A percentile compares a stretch with the other conserved stretches of the same genome.
Evolutionary conservation across 331 rosid genomes (phyloP).

Genomic region (Cydonia oblonga): DNA sequence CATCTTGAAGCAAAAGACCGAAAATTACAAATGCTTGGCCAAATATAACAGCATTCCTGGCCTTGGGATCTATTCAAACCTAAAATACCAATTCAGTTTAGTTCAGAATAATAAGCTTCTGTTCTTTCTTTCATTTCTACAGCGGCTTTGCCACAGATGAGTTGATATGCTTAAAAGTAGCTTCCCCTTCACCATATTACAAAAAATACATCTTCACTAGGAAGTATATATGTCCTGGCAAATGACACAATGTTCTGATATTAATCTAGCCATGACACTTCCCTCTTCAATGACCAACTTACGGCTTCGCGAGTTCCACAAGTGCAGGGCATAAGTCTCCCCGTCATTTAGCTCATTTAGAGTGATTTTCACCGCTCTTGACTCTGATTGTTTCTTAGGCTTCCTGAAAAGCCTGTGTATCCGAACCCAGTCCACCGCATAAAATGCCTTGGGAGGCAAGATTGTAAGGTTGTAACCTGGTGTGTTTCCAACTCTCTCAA

Average conservation of each 20-base stretch:
- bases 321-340: slow-evolving; percentile 12
- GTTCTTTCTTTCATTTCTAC: not conserved
- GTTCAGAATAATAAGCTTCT: not conserved
- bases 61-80: too few relatives aligned
- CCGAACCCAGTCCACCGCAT: slow-evolving; percentile 9
- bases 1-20: too few relatives aligned
- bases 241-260: slow-evolving; percentile 1
- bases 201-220: not conserved
- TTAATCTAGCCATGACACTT: not conserved
- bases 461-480: slow-evolving; percentile 9
- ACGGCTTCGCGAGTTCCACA: slow-evolving; percentile 8
- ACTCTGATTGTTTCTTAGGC: not conserved
- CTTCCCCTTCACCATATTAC: not conserved
- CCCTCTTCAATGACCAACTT: slow-evolving; percentile 7
- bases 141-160: not conserved
- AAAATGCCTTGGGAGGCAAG: slow-evolving; percentile 5
- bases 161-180: not conserved
- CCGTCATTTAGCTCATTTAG: not conserved
- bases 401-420: not conserved
- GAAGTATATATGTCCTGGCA: not conserved
- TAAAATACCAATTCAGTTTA: too few relatives aligned
- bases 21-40: too few relatives aligned
- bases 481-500: not conserved
- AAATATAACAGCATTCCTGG: too few relatives aligned
- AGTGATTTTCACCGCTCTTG: not conserved